phyloP scores from a whole-genome alignment of 805 yeast species.

The Pichia cephalocereana region DNA sequence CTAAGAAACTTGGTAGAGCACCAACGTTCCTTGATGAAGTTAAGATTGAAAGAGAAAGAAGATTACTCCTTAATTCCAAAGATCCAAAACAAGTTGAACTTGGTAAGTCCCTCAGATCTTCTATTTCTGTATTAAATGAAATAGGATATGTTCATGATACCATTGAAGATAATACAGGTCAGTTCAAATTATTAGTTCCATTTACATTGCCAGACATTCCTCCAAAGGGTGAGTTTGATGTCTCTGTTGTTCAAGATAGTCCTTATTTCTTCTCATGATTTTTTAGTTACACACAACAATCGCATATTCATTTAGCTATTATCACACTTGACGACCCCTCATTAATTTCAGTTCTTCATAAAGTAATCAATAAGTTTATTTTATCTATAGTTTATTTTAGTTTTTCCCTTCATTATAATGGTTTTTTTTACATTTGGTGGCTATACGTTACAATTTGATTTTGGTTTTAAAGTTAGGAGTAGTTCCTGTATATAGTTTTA shows the following conservation, averaged over 20 bases:
- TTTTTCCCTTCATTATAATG: background rate
- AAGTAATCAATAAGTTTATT: background rate
- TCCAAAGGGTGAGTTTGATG: slow-evolving; percentile 75
- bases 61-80: slow-evolving; percentile 41
- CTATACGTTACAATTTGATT: background rate
- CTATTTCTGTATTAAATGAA: slow-evolving; percentile 48
- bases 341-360: background rate
- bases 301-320: background rate
- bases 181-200: slow-evolving; percentile 50
- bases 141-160: slow-evolving; percentile 14
- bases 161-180: slow-evolving; percentile 14
- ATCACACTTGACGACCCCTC: background rate
- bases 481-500: background rate
- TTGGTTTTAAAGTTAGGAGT: background rate
- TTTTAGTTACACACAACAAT: background rate
- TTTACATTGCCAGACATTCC: slow-evolving; percentile 67
- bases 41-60: slow-evolving; percentile 57
- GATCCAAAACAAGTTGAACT: slow-evolving; percentile 38
- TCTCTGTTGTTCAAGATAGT: slow-evolving; percentile 59
- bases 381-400: background rate
- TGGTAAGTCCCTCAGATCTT: slow-evolving; percentile 55
- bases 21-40: slow-evolving; percentile 68
- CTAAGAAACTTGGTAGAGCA: slow-evolving; percentile 41
- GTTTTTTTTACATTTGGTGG: background rate
- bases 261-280: slow-evolving; percentile 59